Base-by-base conservation (phyloP, 805 yeast species). In the Saturnispora quitensis region DNA sequence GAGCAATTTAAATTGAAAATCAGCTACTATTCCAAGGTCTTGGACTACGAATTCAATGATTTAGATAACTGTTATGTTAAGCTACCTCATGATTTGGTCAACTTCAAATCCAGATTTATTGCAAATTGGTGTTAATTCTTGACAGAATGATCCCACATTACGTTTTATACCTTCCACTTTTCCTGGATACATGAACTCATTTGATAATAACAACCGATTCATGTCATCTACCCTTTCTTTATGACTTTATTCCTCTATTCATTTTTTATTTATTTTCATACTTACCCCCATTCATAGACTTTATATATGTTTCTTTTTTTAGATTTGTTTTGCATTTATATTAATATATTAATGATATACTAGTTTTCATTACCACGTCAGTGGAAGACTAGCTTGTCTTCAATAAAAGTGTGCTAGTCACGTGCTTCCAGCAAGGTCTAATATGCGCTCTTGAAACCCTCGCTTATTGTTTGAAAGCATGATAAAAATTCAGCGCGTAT, bases 11-110 rank as follows among this genome's bases (percentile, higher is more conserved):
- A 50, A 42, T 50, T 60, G 33, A 67, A 64, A 35, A 52, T 64
- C 49, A 48, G 51, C 12, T 67, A 68, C 46, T 67, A 60, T 55
- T 50, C 59, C 8, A 59, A 61, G 45, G 65, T 66, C n/a, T 55
- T 68, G 31, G 48, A 55, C 24, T 66, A 53, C 44, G 73, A 68
- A 56, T 65, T 68, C 44, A 60, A 68, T 24, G 73, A 68, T 55
- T 55, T 64, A 28, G 57, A 65, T 45, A 68, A 68, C 52, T 64
- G 63, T 52, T 68, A 68, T 51, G 67, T 68, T 42, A 55, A 57
- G 43, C 52, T 68, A 13, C 72, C 72, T 12, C 52, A 45, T 2
- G 70, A 68, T 49, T 54, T 68, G 24, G 43, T 47, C 31, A 43
- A 53, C 9, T 68, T 68, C 54, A 68, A 65, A 50, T 47, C 49